A percentile compares a stretch with the other conserved stretches of the same genome.
phyloP scores from a whole-genome alignment of 441 rosid genomes.

The Croton setiger region DNA sequence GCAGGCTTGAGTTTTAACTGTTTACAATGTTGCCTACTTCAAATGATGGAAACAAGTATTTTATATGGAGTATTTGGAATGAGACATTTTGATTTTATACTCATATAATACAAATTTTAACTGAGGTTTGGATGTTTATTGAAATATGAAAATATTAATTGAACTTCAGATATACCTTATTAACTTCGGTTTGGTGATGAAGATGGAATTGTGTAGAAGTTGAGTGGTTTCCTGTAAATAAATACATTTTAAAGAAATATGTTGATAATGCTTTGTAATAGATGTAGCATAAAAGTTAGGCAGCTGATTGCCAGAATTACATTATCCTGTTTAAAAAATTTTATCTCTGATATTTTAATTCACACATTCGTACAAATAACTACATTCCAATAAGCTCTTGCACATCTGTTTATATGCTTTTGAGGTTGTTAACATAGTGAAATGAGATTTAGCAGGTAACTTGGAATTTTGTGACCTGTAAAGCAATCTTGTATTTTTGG shows the following conservation, averaged over 20 bases:
- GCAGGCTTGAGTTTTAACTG: too few relatives aligned
- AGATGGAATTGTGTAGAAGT: neutral
- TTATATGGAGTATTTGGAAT: too few relatives aligned
- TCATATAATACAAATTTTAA: too few relatives aligned
- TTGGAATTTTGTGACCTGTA: neutral
- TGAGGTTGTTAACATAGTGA: neutral
- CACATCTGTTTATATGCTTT: neutral
- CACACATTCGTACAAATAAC: neutral
- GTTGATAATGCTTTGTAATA: slow-evolving; percentile 1
- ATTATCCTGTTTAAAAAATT: neutral
- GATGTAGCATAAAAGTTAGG: neutral
- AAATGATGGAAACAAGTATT: too few relatives aligned
- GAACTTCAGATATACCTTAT: neutral
- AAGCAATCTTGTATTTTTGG: neutral
- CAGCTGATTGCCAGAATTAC: slow-evolving; percentile 4
- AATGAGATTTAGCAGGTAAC: neutral
- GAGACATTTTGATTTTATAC: too few relatives aligned
- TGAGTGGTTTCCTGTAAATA: neutral
- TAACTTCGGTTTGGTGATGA: neutral
- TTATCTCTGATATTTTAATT: neutral
- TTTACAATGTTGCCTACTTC: too few relatives aligned
- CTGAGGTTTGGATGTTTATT: neutral
- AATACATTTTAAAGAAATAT: neutral
- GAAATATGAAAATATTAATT: neutral
- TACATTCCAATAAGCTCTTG: neutral